phyloP scores from a whole-genome alignment of 768 basidiomycete species.

The Lactarius sanguifluus region DNA sequence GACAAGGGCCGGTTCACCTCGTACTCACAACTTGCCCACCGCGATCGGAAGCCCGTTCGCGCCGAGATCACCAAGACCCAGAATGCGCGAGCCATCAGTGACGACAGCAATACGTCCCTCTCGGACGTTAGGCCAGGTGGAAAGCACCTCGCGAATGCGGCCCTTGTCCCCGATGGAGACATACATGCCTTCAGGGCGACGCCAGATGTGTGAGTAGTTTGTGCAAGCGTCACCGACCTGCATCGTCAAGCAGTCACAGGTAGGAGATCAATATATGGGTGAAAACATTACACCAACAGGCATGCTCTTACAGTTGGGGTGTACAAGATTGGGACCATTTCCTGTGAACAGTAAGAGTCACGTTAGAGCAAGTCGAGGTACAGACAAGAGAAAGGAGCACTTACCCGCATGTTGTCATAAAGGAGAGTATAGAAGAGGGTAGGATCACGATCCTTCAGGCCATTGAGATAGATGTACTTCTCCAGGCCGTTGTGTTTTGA shows the following conservation, averaged over 20 bases:
- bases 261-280: slow-evolving; percentile 69
- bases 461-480: slow-evolving; percentile 82
- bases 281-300: slow-evolving; percentile 74
- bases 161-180: slow-evolving; percentile 85
- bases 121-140: slow-evolving; percentile 69
- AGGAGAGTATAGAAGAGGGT: slow-evolving; percentile 78
- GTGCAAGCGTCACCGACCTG: slow-evolving; percentile 30
- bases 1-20: neutral
- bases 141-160: slow-evolving; percentile 65
- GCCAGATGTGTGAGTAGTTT: slow-evolving; percentile 31
- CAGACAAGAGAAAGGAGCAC: slow-evolving; percentile 20
- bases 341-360: slow-evolving; percentile 35
- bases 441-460: slow-evolving; percentile 70
- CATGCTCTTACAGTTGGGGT: slow-evolving; percentile 89
- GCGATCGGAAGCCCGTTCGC: slow-evolving; percentile 86
- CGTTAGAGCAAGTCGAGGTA: neutral
- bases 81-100: slow-evolving; percentile 88
- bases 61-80: slow-evolving; percentile 84
- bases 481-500: slow-evolving; percentile 74
- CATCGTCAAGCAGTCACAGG: slow-evolving; percentile 48
- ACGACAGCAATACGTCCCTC: slow-evolving; percentile 88
- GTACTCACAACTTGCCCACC: slow-evolving; percentile 73
- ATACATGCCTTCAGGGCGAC: slow-evolving; percentile 41
- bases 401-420: slow-evolving; percentile 67
- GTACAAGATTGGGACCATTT: slow-evolving; percentile 77